A percentile compares a stretch with the other conserved stretches of the same genome.
These are phyloP conservation scores for Alternaria triticina DNA, from an alignment of 2,329 filamentous ascomycete genomes.

Conservation along the genomic window DNA sequence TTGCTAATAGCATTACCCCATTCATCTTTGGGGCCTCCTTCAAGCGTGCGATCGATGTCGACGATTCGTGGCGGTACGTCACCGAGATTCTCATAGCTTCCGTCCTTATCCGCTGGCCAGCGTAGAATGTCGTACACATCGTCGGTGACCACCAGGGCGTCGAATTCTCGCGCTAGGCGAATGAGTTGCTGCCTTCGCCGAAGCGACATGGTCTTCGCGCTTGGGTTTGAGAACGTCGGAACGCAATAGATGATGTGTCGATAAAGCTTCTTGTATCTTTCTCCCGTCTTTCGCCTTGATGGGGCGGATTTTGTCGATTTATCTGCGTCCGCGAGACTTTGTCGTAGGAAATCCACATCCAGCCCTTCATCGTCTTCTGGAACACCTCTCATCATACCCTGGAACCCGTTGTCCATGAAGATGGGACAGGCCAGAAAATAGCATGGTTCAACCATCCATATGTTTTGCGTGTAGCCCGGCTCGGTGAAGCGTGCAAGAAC, in stretches of 20 bases:
- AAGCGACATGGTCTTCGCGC: constrained; percentile 76
- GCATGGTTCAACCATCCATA: constrained; percentile 82
- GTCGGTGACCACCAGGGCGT: constrained; percentile 77
- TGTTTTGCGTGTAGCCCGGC: constrained; percentile 60
- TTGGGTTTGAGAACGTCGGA: constrained; percentile 85
- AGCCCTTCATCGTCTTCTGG: constrained; percentile 78
- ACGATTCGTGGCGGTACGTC: constrained; percentile 69
- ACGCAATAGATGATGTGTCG: constrained; percentile 83
- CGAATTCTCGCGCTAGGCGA: constrained; percentile 71
- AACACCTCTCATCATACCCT: constrained; percentile 67
- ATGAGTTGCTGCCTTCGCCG: constrained; percentile 70
- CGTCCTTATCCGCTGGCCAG: constrained; percentile 75
- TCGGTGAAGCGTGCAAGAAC: neutral
- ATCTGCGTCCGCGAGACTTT: constrained; percentile 55
- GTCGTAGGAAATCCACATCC: constrained; percentile 65
- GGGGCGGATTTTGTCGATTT: constrained; percentile 33
- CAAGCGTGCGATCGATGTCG: constrained; percentile 74
- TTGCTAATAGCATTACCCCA: constrained; percentile 84
- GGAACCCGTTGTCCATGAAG: constrained; percentile 78
- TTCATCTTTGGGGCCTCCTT: constrained; percentile 59
- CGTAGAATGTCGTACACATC: constrained; percentile 63
- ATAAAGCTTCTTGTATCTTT: constrained; percentile 73
- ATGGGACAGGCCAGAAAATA: constrained; percentile 80
- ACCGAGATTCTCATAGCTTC: constrained; percentile 1
- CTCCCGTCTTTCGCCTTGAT: constrained; percentile 60